Evolutionary conservation across 805 yeast species (phyloP), one percentile per base, ranked within the genome.

Genomic region (Diddensiella transvaalensis): DNA sequence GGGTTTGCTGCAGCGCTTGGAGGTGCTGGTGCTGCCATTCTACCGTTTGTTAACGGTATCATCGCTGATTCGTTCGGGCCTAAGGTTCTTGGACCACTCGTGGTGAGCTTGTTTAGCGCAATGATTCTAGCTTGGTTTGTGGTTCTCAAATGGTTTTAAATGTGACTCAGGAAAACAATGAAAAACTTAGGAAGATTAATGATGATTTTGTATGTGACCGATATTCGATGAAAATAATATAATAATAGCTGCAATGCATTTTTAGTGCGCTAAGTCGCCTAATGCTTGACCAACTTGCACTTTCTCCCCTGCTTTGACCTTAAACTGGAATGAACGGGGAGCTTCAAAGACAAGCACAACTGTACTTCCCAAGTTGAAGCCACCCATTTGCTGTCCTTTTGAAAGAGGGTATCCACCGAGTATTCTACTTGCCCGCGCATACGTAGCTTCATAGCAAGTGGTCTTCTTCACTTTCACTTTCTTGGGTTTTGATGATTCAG

Each of bases 331-430:
- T 52, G 75, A 71, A 49, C 75, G 77, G 22, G 99, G 99, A 1
- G 97, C 99, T 69, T 93, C 99, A 68, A 93, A 93, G 19, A 91
- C 95, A 54, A 93, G 73, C 15, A 93, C 99, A n/a, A 93, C 93
- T 0, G 99, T 93, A 23, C 95, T 85, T 0, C 99, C 99, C 46
- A 93, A 74, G 72, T 86, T 86, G 70, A 93, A 93, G 0, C 99
- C 99, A 37, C 99, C 99, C 77, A 93, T 85, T 67, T 93, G 96
- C 60, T 87, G 86, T 36, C 99, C 99, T 68, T 87, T 88, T 18
- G 79, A 72, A 44, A 93, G 75, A 2, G 99, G 99, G 61, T 79
- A 79, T 5, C 99, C 99, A 5, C 90, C 86, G 37, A 90, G 71
- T 3, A 83, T 55, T 43, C 78, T 72, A 48, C 90, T 82, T 2